phyloP scores from a whole-genome alignment of 2,329 filamentous ascomycete species.

The Fonsecaea nubica region DNA sequence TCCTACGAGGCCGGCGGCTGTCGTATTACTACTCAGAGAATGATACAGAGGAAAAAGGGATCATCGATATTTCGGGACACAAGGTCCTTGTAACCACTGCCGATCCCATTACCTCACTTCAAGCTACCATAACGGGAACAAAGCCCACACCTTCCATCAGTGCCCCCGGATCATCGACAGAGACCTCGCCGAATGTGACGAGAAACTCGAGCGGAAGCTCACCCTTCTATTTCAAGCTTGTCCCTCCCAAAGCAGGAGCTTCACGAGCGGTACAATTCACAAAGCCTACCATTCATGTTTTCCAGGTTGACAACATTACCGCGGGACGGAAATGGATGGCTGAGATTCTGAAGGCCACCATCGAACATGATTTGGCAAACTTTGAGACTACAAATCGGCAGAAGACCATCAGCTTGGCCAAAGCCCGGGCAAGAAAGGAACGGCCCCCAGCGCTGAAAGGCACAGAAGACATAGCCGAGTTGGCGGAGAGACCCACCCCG shows the following conservation, averaged over 20 bases:
- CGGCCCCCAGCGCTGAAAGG: constrained; percentile 87
- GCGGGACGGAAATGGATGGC: constrained; percentile 97
- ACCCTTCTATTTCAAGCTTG: constrained; percentile 97
- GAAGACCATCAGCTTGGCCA: constrained; percentile 90
- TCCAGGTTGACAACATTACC: constrained; percentile 88
- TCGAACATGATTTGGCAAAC: constrained; percentile 81
- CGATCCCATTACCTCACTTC: constrained; percentile 85
- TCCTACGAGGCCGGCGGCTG: constrained; percentile 86
- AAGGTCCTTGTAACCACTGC: constrained; percentile 94
- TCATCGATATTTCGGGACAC: constrained; percentile 98
- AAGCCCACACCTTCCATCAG: constrained; percentile 44
- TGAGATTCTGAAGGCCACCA: constrained; percentile 97
- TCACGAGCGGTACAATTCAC: constrained; percentile 95
- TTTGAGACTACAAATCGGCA: constrained; percentile 89
- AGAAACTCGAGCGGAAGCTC: constrained; percentile 59
- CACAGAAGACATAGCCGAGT: constrained; percentile 44
- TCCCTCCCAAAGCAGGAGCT: constrained; percentile 84
- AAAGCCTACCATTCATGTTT: constrained; percentile 96
- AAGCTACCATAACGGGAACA: constrained; percentile 88
- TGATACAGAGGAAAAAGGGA: constrained; percentile 88
- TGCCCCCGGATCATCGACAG: constrained; percentile 44
- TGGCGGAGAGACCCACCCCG: constrained; percentile 25
- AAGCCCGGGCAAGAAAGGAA: constrained; percentile 85
- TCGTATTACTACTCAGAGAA: constrained; percentile 96
- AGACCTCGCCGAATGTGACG: constrained; percentile 41